Percentiles rank a stretch among this genome's conserved stretches.
phyloP scores from a whole-genome alignment of 2,329 filamentous ascomycete species.

The Dendrostoma leiphaemia region DNA sequence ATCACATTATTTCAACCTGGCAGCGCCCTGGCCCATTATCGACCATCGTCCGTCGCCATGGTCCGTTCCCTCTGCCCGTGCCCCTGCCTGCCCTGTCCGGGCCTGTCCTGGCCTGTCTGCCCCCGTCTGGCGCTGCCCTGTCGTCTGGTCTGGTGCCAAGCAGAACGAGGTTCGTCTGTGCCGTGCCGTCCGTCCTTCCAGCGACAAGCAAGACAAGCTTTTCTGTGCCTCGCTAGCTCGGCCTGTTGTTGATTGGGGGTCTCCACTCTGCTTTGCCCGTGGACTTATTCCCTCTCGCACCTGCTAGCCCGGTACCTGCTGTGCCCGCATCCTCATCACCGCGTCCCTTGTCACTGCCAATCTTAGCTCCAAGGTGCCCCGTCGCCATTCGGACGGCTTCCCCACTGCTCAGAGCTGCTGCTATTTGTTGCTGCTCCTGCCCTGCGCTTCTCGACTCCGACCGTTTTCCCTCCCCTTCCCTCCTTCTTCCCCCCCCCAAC shows the following conservation, averaged over 20 bases:
- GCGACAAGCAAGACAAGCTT: conserved; percentile 13
- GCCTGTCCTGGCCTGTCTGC: too few relatives aligned
- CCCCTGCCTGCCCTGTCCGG: background rate
- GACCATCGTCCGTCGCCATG: too few relatives aligned
- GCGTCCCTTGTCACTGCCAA: conserved; percentile 10
- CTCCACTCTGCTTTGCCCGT: background rate
- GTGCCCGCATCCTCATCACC: background rate
- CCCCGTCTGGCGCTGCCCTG: too few relatives aligned
- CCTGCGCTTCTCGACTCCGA: conserved; percentile 4
- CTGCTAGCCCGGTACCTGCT: conserved; percentile 1
- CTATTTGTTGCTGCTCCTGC: conserved; percentile 19
- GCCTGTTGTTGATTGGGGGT: background rate
- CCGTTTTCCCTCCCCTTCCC: background rate
- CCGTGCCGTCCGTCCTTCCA: background rate
- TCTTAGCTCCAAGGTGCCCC: conserved; percentile 4
- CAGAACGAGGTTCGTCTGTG: background rate
- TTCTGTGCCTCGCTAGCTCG: conserved; percentile 9
- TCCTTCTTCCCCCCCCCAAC: conserved; percentile 12
- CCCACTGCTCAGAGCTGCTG: conserved; percentile 1
- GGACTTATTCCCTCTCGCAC: background rate
- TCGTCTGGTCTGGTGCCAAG: too few relatives aligned
- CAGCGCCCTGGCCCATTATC: too few relatives aligned
- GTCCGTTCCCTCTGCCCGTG: background rate
- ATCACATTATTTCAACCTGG: too few relatives aligned
- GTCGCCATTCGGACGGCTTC: too few relatives aligned